These are phyloP conservation scores for Paraconiothyrium brasiliense DNA, from an alignment of 2,329 filamentous ascomycete genomes.

Conservation along the genomic window DNA sequence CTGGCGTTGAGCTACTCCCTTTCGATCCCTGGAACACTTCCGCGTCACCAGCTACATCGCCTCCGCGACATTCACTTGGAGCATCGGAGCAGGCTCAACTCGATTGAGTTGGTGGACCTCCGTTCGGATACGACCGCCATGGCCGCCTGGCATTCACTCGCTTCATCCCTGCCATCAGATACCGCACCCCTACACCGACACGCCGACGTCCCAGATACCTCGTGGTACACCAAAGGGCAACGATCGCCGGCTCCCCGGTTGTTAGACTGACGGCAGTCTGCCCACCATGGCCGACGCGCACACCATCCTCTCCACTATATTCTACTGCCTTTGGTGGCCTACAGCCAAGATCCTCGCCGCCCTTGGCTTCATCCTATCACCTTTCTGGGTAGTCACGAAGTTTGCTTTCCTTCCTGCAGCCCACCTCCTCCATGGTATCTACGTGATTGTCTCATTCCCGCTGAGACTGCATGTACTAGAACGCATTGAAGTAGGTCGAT, in stretches of 20 bases:
- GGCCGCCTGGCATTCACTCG: slow-evolving; percentile 18
- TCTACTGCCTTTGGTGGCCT: slow-evolving; percentile 51
- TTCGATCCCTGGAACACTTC: not conserved
- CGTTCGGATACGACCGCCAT: slow-evolving; percentile 19
- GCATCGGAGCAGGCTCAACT: not conserved
- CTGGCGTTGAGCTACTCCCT: slow-evolving; percentile 2
- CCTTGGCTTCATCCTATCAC: slow-evolving; percentile 55
- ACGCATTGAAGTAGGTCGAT: slow-evolving; percentile 63
- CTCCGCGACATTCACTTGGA: not conserved
- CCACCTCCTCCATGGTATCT: slow-evolving; percentile 55
- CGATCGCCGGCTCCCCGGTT: not conserved
- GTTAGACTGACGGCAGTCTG: too few species aligned
- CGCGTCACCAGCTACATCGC: not conserved
- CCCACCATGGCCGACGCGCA: slow-evolving; percentile 41
- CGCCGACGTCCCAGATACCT: not conserved
- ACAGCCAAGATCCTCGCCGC: slow-evolving; percentile 50
- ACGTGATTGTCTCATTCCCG: slow-evolving; percentile 58
- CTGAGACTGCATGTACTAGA: slow-evolving; percentile 57
- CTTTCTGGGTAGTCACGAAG: slow-evolving; percentile 58
- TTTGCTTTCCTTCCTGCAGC: slow-evolving; percentile 62
- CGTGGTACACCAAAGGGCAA: not conserved
- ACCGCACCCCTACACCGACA: not conserved
- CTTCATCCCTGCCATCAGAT: not conserved
- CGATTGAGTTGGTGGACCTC: not conserved
- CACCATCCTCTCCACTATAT: slow-evolving; percentile 37